Evolutionary conservation across 768 basidiomycete genomes (phyloP).

Genomic region (Xerocomus spinulosus): DNA sequence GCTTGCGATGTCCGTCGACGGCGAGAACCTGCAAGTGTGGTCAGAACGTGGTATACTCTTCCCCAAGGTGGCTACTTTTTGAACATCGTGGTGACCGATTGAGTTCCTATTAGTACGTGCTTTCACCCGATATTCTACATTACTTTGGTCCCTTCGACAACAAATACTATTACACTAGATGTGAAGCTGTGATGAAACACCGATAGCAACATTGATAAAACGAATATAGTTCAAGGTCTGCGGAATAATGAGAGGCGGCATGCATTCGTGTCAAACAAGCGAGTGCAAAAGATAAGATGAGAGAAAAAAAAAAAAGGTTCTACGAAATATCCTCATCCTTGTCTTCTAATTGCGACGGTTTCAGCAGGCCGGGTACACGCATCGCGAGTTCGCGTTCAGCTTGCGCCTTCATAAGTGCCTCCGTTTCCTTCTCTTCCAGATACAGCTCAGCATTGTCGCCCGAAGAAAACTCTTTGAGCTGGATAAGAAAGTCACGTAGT

Average conservation of each 20-base stretch:
- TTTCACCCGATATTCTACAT: slow-evolving; percentile 25
- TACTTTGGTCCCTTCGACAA: slow-evolving; percentile 26
- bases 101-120: slow-evolving; percentile 13
- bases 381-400: slow-evolving; percentile 86
- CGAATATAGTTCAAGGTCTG: slow-evolving; percentile 29
- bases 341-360: slow-evolving; percentile 91
- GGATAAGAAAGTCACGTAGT: slow-evolving; percentile 95
- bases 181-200: slow-evolving; percentile 26
- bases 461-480: slow-evolving; percentile 94
- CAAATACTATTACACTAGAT: slow-evolving; percentile 37
- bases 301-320: slow-evolving; percentile 27
- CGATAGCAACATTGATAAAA: slow-evolving; percentile 29
- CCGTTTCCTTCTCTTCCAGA: slow-evolving; percentile 92
- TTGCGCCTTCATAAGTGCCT: slow-evolving; percentile 68
- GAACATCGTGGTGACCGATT: slow-evolving; percentile 51
- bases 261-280: slow-evolving; percentile 27
- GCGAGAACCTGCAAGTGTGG: slow-evolving; percentile 49
- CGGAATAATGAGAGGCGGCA: slow-evolving; percentile 16
- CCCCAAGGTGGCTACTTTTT: slow-evolving; percentile 51
- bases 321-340: slow-evolving; percentile 76
- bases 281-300: slow-evolving; percentile 7
- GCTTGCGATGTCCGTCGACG: slow-evolving; percentile 78
- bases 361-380: slow-evolving; percentile 97
- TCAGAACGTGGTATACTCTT: slow-evolving; percentile 5
- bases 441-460: slow-evolving; percentile 87